Evolutionary conservation across 345 rosid genomes (phyloP), one percentile per base, ranked within the genome.

Genomic region (Eucalyptus camaldulensis): DNA sequence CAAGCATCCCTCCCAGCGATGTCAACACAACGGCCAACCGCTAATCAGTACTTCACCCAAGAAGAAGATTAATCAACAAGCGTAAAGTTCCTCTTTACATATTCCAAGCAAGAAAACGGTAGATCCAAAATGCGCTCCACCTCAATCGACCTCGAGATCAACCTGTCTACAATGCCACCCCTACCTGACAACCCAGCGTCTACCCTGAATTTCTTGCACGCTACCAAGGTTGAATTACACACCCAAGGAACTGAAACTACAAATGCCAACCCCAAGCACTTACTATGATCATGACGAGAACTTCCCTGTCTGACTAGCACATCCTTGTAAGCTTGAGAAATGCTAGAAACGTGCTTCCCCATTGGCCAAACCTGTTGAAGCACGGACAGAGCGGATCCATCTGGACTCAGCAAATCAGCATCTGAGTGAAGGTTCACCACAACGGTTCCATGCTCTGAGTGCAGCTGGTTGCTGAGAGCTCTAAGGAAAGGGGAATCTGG

Each of bases 361-460:
- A 93, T 89, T 3, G 93, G 95, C 76, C 91, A 90, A 58, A 88
- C 88, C 54, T 91, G 95, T 76, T 91, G 91, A 87, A 91, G 83
- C 87, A 87, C 90, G 81, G 90, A 60, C 19, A 92, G 88, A 87
- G 49, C 58, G 2, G 95, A 90, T 27, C 92, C 92, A 31, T 88
- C 87, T 25, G 92, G 14, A 13, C 90, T 86, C 11, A 49, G 53
- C 49, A 90, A 88, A 27, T 94, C 95, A 8, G 94, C 90, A 90
- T 94, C 98, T 6, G 98, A 94, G 86, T 96, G 98, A 89, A 97
- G 98, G 94, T 97, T 97, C 91, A 96, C 98, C 89, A 97, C 97
- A 8, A 95, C 92, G 3, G 98, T 95, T 60, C 99, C 99, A 51
- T 97, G 98, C 56, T 91, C 89, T 5, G 95, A 94, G 86, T 96